A percentile compares a stretch with the other conserved stretches of the same genome.
Conservation (phyloP, 1,139 yeast species). For the Yamadazyma atlantica region DNA sequence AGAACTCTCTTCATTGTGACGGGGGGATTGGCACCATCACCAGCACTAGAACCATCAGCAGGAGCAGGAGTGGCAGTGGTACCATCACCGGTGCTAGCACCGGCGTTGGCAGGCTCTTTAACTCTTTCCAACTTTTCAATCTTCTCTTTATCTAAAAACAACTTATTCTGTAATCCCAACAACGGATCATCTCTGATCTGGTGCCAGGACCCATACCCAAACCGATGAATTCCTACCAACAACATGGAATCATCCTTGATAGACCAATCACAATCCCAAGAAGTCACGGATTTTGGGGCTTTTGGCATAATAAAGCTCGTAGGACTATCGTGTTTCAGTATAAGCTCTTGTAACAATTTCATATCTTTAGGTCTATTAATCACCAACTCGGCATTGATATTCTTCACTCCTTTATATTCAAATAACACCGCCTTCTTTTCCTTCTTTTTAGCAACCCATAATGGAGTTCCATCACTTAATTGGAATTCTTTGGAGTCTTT, state of each 20-base stretch:
- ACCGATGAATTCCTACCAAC: slow-evolving; percentile 81
- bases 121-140: slow-evolving; percentile 12
- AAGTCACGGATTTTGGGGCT: slow-evolving; percentile 77
- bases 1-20: slow-evolving; percentile 8
- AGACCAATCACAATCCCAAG: slow-evolving; percentile 91
- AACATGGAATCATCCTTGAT: slow-evolving; percentile 82
- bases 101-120: slow-evolving; percentile 12
- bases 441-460: slow-evolving; percentile 62
- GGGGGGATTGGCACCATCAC: background rate
- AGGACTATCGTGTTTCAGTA: slow-evolving; percentile 48
- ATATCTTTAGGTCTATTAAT: slow-evolving; percentile 81
- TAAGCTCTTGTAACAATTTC: slow-evolving; percentile 57
- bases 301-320: slow-evolving; percentile 56
- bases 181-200: slow-evolving; percentile 95
- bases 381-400: slow-evolving; percentile 86
- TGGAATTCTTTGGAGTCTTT: slow-evolving; percentile 30
- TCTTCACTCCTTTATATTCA: slow-evolving; percentile 85
- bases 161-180: slow-evolving; percentile 79
- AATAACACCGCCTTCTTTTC: slow-evolving; percentile 85
- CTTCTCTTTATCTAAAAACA: slow-evolving; percentile 54
- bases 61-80: slow-evolving; percentile 24
- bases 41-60: slow-evolving; percentile 39
- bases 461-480: slow-evolving; percentile 41
- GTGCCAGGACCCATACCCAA: slow-evolving; percentile 96
- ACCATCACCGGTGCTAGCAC: slow-evolving; percentile 28